Evolutionary conservation across 2,329 filamentous ascomycete genomes (phyloP).

Genomic region (Colletotrichum gigasporum): DNA sequence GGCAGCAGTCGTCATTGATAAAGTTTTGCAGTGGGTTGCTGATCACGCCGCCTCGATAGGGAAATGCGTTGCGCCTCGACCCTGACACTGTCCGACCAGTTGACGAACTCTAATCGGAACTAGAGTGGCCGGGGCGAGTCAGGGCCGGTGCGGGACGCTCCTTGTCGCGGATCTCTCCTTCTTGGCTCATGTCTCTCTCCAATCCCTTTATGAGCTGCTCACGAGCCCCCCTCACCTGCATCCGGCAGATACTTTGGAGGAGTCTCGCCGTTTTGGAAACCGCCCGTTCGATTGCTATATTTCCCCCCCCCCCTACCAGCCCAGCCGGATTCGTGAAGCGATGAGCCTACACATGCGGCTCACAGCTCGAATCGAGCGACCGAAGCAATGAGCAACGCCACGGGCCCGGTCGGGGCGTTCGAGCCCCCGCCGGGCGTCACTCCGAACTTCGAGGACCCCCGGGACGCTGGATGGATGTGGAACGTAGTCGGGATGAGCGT

Average conservation of each 20-base stretch:
- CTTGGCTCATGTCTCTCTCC: too few relatives aligned
- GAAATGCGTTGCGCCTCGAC: slow-evolving; percentile 3
- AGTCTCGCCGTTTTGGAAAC: background rate
- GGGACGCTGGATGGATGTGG: slow-evolving; percentile 23
- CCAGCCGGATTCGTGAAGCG: too few relatives aligned
- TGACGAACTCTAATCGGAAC: slow-evolving; percentile 17
- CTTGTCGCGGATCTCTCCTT: background rate
- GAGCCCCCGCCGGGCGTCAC: slow-evolving; percentile 36
- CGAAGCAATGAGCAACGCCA: slow-evolving; percentile 22
- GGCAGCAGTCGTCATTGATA: background rate
- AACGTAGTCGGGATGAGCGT: slow-evolving; percentile 30
- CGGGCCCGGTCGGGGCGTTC: slow-evolving; percentile 25
- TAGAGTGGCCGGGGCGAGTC: slow-evolving; percentile 15
- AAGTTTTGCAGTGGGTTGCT: background rate
- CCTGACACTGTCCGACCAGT: slow-evolving; percentile 10
- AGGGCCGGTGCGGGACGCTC: background rate
- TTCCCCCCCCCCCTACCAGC: too few relatives aligned
- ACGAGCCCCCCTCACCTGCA: fast-evolving
- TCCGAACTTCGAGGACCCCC: slow-evolving; percentile 34
- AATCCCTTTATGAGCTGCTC: slow-evolving; percentile 9
- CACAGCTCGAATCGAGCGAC: slow-evolving; percentile 11
- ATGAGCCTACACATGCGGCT: slow-evolving; percentile 12
- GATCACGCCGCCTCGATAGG: background rate
- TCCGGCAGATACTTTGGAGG: background rate
- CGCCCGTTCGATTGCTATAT: too few relatives aligned